phyloP scores from a whole-genome alignment of 345 rosid species.

The Mallotus nudiflorus region DNA sequence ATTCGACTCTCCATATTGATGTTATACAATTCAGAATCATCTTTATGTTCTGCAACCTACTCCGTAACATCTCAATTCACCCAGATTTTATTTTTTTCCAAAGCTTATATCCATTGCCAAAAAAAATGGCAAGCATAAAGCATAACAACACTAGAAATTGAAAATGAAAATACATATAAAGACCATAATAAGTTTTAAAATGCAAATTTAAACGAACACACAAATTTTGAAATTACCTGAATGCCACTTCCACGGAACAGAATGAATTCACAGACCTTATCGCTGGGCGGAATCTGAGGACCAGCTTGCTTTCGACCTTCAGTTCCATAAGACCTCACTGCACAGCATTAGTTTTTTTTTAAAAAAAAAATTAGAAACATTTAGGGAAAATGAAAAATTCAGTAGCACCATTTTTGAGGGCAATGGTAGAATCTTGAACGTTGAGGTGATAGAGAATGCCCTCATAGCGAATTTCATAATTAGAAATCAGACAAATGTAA shows the following conservation, averaged over 20 bases:
- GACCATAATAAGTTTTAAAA: not conserved
- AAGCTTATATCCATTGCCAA: no score
- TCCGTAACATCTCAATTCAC: no score
- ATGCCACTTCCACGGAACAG: slow-evolving; percentile 65
- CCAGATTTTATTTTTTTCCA: no score
- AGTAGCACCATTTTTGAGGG: slow-evolving; percentile 41
- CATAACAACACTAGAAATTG: no score
- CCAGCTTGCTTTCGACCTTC: slow-evolving; percentile 66
- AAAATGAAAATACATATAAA: not conserved
- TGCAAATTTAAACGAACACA: no score
- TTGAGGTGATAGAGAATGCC: slow-evolving; percentile 40
- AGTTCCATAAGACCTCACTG: slow-evolving; percentile 64
- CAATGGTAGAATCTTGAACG: slow-evolving; percentile 35
- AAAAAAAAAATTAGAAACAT: not conserved
- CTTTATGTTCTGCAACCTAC: no score
- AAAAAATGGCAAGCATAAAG: no score
- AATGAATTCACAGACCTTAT: slow-evolving; percentile 55
- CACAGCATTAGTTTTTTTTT: not conserved
- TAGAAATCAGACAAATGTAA: slow-evolving; percentile 38
- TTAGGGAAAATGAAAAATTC: not conserved
- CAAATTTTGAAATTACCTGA: no score
- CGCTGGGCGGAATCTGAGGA: slow-evolving; percentile 48
- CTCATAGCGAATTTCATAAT: slow-evolving; percentile 44
- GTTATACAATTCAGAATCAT: no score
- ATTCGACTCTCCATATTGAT: no score